These are phyloP conservation scores for Neospermospora avenae DNA, from an alignment of 2,329 filamentous ascomycete genomes.

Conservation along the genomic window DNA sequence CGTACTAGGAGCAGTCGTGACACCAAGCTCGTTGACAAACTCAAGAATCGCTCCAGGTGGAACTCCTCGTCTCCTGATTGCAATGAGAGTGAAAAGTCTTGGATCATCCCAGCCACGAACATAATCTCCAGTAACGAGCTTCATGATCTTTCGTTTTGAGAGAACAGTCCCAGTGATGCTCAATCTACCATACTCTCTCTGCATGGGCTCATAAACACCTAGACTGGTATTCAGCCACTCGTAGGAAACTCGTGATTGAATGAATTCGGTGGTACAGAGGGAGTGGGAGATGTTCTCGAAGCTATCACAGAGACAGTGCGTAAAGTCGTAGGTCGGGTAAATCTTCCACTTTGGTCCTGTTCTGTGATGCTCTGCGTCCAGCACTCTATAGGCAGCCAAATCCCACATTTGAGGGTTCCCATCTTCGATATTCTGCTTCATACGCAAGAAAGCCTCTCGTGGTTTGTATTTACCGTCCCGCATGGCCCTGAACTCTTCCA, in stretches of 20 bases:
- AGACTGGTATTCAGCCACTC: conserved; percentile 83
- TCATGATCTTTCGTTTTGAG: conserved; percentile 79
- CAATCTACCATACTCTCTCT: conserved; percentile 77
- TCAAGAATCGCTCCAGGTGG: conserved; percentile 85
- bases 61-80: conserved; percentile 76
- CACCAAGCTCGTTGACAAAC: conserved; percentile 88
- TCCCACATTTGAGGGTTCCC: conserved; percentile 98
- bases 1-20: conserved; percentile 75
- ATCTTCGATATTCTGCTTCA: conserved; percentile 85
- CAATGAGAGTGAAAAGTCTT: conserved; percentile 82
- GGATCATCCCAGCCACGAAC: conserved; percentile 92
- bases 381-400: conserved; percentile 82
- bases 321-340: conserved; percentile 93
- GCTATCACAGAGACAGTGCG: conserved; percentile 86
- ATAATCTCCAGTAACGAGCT: conserved; percentile 71
- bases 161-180: conserved; percentile 83
- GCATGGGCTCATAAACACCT: conserved; percentile 87
- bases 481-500: conserved; percentile 86
- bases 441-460: conserved; percentile 78
- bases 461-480: conserved; percentile 86
- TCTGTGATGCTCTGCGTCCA: conserved; percentile 71
- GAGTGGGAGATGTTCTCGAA: conserved; percentile 91
- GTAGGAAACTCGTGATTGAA: conserved; percentile 79
- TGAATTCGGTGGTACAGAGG: conserved; percentile 90
- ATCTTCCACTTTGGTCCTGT: conserved; percentile 86